phyloP scores from a whole-genome alignment of 1,284 basidiomycete genomes.

The Pseudozyma sp. region DNA sequence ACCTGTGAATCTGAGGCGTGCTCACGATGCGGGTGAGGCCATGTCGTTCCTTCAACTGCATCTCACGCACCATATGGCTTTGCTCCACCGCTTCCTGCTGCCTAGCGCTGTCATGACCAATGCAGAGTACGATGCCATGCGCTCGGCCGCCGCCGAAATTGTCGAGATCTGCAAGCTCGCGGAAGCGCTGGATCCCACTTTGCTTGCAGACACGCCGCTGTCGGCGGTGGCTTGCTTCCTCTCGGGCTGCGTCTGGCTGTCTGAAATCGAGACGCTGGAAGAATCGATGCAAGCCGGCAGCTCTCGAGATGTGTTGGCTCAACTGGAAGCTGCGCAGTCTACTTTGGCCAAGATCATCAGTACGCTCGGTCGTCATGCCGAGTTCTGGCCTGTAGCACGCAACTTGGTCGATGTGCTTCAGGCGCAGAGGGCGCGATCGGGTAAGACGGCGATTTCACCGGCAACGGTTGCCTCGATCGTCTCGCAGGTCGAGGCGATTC shows the following conservation, averaged over 20 bases:
- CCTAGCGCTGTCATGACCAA: slow-evolving; percentile 16
- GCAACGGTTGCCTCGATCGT: slow-evolving; percentile 18
- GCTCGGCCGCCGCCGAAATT: slow-evolving; percentile 23
- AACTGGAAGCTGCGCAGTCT: slow-evolving; percentile 12
- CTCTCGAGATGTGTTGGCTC: not conserved
- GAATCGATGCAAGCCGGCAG: slow-evolving; percentile 6
- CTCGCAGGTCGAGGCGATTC: slow-evolving; percentile 36
- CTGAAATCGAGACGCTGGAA: slow-evolving; percentile 32
- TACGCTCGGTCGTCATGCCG: slow-evolving; percentile 24
- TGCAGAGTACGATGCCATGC: slow-evolving; percentile 33
- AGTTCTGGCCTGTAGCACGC: slow-evolving; percentile 35
- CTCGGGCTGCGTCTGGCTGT: slow-evolving; percentile 20
- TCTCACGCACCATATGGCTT: slow-evolving; percentile 37
- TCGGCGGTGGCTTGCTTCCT: slow-evolving; percentile 30
- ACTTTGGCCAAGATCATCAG: slow-evolving; percentile 16
- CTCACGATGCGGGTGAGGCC: slow-evolving; percentile 25
- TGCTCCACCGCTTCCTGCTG: slow-evolving; percentile 31
- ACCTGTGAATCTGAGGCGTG: slow-evolving; percentile 20
- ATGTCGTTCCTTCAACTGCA: slow-evolving; percentile 42
- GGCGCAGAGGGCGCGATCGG: slow-evolving; percentile 8
- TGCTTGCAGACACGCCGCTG: slow-evolving; percentile 36
- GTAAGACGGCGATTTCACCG: not conserved
- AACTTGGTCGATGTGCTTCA: slow-evolving; percentile 19
- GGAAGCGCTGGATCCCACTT: slow-evolving; percentile 17
- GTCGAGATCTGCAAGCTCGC: slow-evolving; percentile 37